Evolutionary conservation across 352 stramenopile species (phyloP).

Genomic region (Globisporangium parvum): DNA sequence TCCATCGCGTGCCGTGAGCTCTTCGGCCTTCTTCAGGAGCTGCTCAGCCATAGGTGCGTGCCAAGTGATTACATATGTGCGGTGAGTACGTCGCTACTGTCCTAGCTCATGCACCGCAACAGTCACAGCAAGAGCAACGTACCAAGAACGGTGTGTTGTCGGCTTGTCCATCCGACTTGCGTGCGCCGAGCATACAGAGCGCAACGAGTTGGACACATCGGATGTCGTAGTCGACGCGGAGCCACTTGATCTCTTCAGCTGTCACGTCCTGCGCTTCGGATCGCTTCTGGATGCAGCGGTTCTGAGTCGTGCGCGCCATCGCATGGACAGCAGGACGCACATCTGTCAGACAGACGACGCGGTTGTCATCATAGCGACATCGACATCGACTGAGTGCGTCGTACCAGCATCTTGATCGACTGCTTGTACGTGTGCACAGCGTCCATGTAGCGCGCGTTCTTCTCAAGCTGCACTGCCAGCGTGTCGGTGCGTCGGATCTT

Average conservation of each 20-base stretch:
- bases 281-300: constrained; percentile 62
- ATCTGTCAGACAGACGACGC: no score
- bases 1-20: constrained; percentile 47
- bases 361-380: no score
- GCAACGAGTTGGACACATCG: constrained; percentile 67
- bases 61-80: no score
- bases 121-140: background rate
- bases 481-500: constrained; percentile 59
- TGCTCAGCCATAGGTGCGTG: constrained; percentile 8
- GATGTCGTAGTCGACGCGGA: constrained; percentile 71
- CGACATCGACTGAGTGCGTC: background rate
- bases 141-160: constrained; percentile 69
- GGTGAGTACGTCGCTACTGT: no score
- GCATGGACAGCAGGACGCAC: no score
- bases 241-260: constrained; percentile 53
- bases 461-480: constrained; percentile 58
- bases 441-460: constrained; percentile 54
- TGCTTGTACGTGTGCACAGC: constrained; percentile 70
- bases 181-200: constrained; percentile 56
- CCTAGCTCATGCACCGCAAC: no score
- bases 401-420: constrained; percentile 63
- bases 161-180: constrained; percentile 28
- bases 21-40: constrained; percentile 62
- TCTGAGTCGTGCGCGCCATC: constrained; percentile 13
- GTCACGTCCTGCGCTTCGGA: constrained; percentile 37